phyloP scores from a whole-genome alignment of 805 yeast species.

The Starmerella potacharoeniae region DNA sequence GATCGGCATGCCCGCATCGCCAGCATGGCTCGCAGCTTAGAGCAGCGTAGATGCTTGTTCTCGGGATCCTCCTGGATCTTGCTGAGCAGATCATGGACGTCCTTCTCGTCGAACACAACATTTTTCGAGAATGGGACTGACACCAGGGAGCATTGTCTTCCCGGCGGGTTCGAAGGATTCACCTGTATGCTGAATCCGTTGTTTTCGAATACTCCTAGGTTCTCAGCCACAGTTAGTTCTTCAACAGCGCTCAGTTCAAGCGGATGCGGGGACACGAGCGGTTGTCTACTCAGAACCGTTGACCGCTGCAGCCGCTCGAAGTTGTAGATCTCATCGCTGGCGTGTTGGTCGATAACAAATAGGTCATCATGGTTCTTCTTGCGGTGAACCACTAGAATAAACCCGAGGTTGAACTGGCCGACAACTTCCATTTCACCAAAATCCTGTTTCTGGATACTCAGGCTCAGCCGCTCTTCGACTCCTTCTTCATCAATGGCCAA shows the following conservation, averaged over 20 bases:
- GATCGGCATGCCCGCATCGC: slow-evolving; percentile 94
- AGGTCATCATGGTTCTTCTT: slow-evolving; percentile 38
- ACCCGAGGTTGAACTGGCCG: slow-evolving; percentile 95
- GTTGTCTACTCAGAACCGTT: slow-evolving; percentile 55
- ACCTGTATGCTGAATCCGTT: slow-evolving; percentile 67
- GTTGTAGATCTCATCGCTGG: slow-evolving; percentile 90
- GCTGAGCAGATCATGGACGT: slow-evolving; percentile 68
- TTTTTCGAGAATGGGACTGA: slow-evolving; percentile 67
- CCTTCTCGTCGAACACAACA: slow-evolving; percentile 48
- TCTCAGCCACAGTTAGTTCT: slow-evolving; percentile 57
- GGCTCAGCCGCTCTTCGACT: slow-evolving; percentile 49
- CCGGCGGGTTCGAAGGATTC: slow-evolving; percentile 43
- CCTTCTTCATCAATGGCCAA: slow-evolving; percentile 35
- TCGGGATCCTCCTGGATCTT: slow-evolving; percentile 48
- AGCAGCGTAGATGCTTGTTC: slow-evolving; percentile 41
- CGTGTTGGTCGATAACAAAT: slow-evolving; percentile 93
- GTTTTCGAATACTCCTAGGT: slow-evolving; percentile 42
- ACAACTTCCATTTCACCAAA: slow-evolving; percentile 64
- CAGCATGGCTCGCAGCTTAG: slow-evolving; percentile 70
- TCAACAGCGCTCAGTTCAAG: slow-evolving; percentile 68
- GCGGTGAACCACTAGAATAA: slow-evolving; percentile 57
- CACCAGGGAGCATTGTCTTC: slow-evolving; percentile 41
- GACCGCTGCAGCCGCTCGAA: slow-evolving; percentile 57
- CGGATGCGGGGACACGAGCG: slow-evolving; percentile 45
- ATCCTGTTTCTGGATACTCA: slow-evolving; percentile 59